Evolutionary conservation across 257 asterid genomes (phyloP), one percentile per base, ranked within the genome.

Genomic region (Solanum bulbocastanum): DNA sequence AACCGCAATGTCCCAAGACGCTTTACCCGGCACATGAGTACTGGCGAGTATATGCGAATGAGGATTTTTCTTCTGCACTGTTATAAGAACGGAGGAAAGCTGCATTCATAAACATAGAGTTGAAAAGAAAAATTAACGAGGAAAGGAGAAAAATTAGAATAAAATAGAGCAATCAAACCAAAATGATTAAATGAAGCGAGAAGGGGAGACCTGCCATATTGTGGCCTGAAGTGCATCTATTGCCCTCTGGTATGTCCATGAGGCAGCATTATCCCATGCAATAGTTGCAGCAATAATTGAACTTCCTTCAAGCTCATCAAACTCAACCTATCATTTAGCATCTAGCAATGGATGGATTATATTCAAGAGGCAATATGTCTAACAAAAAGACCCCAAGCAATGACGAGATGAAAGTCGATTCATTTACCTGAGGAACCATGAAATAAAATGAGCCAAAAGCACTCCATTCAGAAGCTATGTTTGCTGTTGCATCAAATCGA

Each of bases 401-500:
- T 11, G 36, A 68, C 16, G 18, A 44, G 85, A 30, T 86, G 78
- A 66, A 36, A 85, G 40, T 42, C 23, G 44, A 52, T 35, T 32
- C 33, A 75, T 72, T 72, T 91, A 95, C 98, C 96, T 95, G 98
- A 90, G 99, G 99, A 87, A 97, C 96, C 96, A 94, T 92, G 89
- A 96, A 97, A 90, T 95, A 97, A 89, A 97, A 97, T 37, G 98
- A 96, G 83, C 98, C 98, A 79, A 97, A 97, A 88, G 91, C 94
- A 89, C 90, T 86, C 99, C 99, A 97, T 92, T 97, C 99, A 10
- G 94, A 82, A 83, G 96, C 89, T 86, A 93, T 92, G 20, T 88
- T 69, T 52, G 94, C 91, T 89, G 89, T 92, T 74, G 95, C 94
- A 86, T 96, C 98, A 89, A 96, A 97, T 27, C 99, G 98, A 23